These are phyloP conservation scores for Umbelopsis sp. DNA, from an alignment of 192 early-diverging fungal species.

Conservation along the genomic window DNA sequence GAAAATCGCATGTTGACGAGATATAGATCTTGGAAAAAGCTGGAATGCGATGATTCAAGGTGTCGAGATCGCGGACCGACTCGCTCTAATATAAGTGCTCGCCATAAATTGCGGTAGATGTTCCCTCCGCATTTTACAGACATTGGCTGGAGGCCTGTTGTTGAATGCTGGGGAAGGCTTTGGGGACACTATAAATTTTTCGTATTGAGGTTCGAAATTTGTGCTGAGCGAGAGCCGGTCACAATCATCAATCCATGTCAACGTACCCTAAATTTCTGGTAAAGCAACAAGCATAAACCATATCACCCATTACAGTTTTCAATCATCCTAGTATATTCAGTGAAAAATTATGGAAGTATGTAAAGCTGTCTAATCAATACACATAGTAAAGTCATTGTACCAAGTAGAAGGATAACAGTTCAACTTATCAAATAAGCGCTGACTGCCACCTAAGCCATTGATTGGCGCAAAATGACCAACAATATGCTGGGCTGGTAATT, in stretches of 20 bases:
- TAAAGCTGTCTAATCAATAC: no score
- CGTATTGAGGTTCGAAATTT: neutral
- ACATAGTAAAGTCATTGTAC: no score
- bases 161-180: neutral
- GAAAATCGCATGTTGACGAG: neutral
- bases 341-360: no score
- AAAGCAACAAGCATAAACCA: no score
- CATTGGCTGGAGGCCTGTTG: conserved; percentile 11
- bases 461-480: no score
- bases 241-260: no score
- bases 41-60: neutral
- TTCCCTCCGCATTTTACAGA: conserved; percentile 18
- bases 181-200: conserved; percentile 6
- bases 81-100: conserved; percentile 11
- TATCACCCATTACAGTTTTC: no score
- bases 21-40: conserved; percentile 2
- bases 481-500: neutral
- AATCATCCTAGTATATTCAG: no score
- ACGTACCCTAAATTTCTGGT: no score
- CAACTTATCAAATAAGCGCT: neutral
- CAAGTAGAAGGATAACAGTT: neutral
- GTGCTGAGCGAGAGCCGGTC: no score
- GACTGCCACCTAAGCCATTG: no score
- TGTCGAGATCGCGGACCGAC: conserved; percentile 12
- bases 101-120: conserved; percentile 20